phyloP scores from a whole-genome alignment of 257 asterid species.

The Salvia splendens region DNA sequence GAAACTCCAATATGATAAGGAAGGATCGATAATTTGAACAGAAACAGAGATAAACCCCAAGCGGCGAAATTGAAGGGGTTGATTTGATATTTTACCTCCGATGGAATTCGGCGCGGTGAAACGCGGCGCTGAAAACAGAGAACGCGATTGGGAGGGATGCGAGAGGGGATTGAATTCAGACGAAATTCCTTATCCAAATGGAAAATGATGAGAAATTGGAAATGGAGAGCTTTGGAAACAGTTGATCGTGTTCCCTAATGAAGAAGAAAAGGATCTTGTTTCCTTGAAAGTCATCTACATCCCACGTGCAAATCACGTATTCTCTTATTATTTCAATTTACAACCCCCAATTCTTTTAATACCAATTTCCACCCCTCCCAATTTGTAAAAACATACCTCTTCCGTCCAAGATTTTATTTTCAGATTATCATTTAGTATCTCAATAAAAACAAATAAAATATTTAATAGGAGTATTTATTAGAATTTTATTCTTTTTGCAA shows the following conservation, averaged over 20 bases:
- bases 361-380: too few relatives aligned
- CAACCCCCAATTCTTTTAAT: not conserved
- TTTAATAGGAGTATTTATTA: too few relatives aligned
- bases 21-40: conserved; percentile 24
- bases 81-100: not conserved
- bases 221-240: conserved; percentile 12
- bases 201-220: conserved; percentile 31
- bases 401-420: too few relatives aligned
- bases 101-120: conserved; percentile 26
- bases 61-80: conserved; percentile 5
- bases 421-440: too few relatives aligned
- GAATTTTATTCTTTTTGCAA: too few relatives aligned
- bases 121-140: conserved; percentile 25
- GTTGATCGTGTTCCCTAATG: conserved; percentile 25
- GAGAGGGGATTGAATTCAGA: not conserved
- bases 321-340: conserved; percentile 15
- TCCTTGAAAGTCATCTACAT: not conserved
- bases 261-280: conserved; percentile 31
- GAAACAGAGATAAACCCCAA: conserved; percentile 27
- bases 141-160: not conserved
- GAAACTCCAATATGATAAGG: not conserved
- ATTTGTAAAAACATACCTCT: too few relatives aligned
- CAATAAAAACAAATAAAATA: too few relatives aligned
- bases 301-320: conserved; percentile 37
- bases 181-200: not conserved